Evolutionary conservation across 2,329 filamentous ascomycete species (phyloP).

Genomic region (Phialophora expanda): DNA sequence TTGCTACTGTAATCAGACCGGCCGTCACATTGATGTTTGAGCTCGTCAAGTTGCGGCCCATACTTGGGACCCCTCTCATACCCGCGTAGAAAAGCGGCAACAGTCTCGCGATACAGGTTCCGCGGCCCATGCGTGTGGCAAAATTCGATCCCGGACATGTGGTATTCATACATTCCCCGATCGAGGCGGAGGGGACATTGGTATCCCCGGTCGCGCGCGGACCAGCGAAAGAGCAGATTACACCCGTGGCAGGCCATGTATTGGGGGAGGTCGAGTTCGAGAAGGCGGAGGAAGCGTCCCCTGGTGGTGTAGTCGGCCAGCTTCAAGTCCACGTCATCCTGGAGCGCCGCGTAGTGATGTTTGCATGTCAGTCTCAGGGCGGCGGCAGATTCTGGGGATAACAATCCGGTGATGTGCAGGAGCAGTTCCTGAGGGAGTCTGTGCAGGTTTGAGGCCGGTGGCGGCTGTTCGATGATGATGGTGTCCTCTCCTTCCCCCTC

Average conservation of each 20-base stretch:
- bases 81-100: no score
- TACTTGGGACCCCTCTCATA: no score
- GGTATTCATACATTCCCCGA: no score
- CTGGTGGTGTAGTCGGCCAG: neutral
- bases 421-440: constrained; percentile 1
- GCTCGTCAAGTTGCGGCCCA: no score
- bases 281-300: neutral
- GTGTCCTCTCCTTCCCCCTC: no score
- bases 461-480: no score
- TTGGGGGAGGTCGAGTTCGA: neutral
- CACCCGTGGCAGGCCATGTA: neutral
- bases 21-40: no score
- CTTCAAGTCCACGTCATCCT: neutral
- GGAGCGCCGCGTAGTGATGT: neutral
- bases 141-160: no score
- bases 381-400: neutral
- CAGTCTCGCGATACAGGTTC: no score
- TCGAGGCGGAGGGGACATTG: neutral
- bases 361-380: neutral
- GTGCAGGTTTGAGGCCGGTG: neutral
- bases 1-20: no score
- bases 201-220: neutral
- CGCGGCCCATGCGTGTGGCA: no score
- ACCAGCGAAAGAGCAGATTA: neutral
- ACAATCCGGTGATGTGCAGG: neutral